These are phyloP conservation scores for Neobulgaria alba DNA, from an alignment of 2,329 filamentous ascomycete species.

Conservation along the genomic window DNA sequence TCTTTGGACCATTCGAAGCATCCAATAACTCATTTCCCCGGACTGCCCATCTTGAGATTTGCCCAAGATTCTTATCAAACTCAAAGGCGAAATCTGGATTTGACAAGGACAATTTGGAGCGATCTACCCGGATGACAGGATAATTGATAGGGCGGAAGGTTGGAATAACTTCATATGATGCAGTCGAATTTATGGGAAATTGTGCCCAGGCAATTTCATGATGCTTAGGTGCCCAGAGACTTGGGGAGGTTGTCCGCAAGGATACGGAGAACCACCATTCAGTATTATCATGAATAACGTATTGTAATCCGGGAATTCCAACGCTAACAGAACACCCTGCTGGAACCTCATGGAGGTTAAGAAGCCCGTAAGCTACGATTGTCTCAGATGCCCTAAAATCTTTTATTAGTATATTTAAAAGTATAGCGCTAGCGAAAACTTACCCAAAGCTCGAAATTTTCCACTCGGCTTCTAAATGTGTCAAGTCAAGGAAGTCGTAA, in stretches of 20 bases:
- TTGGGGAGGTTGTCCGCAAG: slow-evolving; percentile 35
- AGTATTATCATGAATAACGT: slow-evolving; percentile 5
- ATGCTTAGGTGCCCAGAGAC: slow-evolving; percentile 42
- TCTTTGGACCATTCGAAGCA: slow-evolving; percentile 32
- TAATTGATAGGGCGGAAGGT: slow-evolving; percentile 12
- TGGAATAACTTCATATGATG: slow-evolving; percentile 11
- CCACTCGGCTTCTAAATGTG: slow-evolving; percentile 39
- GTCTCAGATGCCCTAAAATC: slow-evolving; percentile 15
- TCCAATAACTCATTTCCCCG: slow-evolving; percentile 13
- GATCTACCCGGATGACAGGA: slow-evolving; percentile 12
- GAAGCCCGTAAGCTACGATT: slow-evolving; percentile 26
- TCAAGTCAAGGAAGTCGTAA: slow-evolving; percentile 45
- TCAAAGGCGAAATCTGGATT: slow-evolving; percentile 7
- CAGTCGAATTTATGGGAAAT: slow-evolving; percentile 30
- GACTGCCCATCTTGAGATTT: slow-evolving; percentile 6
- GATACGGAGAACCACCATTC: slow-evolving; percentile 12
- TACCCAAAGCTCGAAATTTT: slow-evolving; percentile 38
- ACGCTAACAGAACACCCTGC: slow-evolving; percentile 32
- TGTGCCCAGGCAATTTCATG: slow-evolving; percentile 50
- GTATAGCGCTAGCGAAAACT: too few relatives aligned
- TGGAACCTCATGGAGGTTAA: slow-evolving; percentile 35
- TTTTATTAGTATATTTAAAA: too few relatives aligned
- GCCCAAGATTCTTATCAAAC: slow-evolving; percentile 5
- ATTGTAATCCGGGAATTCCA: slow-evolving; percentile 25
- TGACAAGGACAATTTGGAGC: not conserved